A percentile compares a stretch with the other conserved stretches of the same genome.
phyloP scores from a whole-genome alignment of 2,329 filamentous ascomycete species.

The Trichoderma lentiforme region DNA sequence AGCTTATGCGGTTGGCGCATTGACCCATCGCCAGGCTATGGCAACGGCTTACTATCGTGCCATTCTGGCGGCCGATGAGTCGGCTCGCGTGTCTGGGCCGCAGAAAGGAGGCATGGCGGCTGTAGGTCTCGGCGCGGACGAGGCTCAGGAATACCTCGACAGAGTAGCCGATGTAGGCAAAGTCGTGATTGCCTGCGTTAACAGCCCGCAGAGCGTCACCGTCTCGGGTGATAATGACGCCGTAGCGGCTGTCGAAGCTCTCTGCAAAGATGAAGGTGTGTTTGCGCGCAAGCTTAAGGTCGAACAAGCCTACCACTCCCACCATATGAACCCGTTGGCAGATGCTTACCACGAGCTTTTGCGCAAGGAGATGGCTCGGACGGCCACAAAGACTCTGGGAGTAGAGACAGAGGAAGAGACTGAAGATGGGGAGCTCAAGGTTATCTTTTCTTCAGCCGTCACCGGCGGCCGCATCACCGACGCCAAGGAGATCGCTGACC shows the following conservation, averaged over 20 bases:
- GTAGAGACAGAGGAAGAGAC: background rate
- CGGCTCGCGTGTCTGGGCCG: background rate
- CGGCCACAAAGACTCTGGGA: background rate
- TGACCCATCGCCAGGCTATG: constrained; percentile 1
- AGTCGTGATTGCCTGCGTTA: constrained; percentile 27
- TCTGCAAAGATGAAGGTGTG: constrained; percentile 24
- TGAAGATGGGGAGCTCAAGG: constrained; percentile 8
- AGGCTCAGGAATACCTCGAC: background rate
- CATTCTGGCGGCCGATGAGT: background rate
- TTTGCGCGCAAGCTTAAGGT: constrained; percentile 39
- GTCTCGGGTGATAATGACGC: constrained; percentile 31
- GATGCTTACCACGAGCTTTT: constrained; percentile 18
- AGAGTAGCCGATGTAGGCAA: constrained; percentile 19
- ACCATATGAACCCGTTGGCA: constrained; percentile 39
- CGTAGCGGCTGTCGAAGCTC: constrained; percentile 23
- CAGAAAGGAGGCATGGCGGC: constrained; percentile 24
- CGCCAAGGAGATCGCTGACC: background rate
- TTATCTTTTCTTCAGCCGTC: constrained; percentile 28
- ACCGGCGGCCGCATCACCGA: constrained; percentile 24
- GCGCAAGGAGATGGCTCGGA: background rate
- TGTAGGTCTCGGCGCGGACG: constrained; percentile 22
- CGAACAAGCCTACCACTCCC: constrained; percentile 49
- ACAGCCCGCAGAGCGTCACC: constrained; percentile 25
- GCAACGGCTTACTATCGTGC: background rate
- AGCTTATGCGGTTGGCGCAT: background rate